phyloP scores from a whole-genome alignment of 352 stramenopile genomes.

The Phytopythium boreale region DNA sequence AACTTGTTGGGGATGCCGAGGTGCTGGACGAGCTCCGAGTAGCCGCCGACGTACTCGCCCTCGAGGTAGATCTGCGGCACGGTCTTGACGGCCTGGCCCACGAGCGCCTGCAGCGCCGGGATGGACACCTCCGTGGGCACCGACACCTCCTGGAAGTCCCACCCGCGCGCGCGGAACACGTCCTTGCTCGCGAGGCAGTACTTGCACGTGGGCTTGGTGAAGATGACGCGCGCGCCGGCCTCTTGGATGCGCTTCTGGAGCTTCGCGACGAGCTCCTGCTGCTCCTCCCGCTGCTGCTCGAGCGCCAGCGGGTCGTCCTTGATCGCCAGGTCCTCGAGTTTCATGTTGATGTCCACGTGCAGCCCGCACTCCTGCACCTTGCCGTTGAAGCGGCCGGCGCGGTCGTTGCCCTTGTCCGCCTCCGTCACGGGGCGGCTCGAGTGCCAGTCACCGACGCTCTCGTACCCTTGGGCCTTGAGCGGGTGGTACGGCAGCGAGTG shows the following conservation, averaged over 20 bases:
- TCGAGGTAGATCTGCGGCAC: conserved; percentile 82
- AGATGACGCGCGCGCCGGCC: conserved; percentile 58
- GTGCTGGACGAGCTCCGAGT: conserved; percentile 66
- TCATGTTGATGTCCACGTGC: conserved; percentile 76
- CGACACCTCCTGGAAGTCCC: conserved; percentile 64
- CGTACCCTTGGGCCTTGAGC: conserved; percentile 81
- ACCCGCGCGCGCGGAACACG: conserved; percentile 46
- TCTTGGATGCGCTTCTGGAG: conserved; percentile 35
- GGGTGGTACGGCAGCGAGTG: conserved; percentile 78
- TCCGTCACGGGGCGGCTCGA: conserved; percentile 78
- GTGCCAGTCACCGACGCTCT: conserved; percentile 80
- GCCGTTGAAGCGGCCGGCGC: conserved; percentile 76
- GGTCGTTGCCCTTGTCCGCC: conserved; percentile 60
- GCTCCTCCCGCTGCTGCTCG: conserved; percentile 37
- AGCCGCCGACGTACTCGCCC: conserved; percentile 75
- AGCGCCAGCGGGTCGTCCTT: conserved; percentile 49
- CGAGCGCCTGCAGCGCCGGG: conserved; percentile 49
- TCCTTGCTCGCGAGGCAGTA: conserved; percentile 69
- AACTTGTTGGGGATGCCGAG: conserved; percentile 64
- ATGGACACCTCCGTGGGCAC: conserved; percentile 58
- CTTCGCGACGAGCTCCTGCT: conserved; percentile 10
- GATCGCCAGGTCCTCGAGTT: conserved; percentile 40
- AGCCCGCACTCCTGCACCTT: conserved; percentile 81
- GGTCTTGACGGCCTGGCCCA: conserved; percentile 55
- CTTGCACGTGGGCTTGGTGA: conserved; percentile 78